phyloP scores from a whole-genome alignment of 331 rosid species.

The Phaseolus coccineus region DNA sequence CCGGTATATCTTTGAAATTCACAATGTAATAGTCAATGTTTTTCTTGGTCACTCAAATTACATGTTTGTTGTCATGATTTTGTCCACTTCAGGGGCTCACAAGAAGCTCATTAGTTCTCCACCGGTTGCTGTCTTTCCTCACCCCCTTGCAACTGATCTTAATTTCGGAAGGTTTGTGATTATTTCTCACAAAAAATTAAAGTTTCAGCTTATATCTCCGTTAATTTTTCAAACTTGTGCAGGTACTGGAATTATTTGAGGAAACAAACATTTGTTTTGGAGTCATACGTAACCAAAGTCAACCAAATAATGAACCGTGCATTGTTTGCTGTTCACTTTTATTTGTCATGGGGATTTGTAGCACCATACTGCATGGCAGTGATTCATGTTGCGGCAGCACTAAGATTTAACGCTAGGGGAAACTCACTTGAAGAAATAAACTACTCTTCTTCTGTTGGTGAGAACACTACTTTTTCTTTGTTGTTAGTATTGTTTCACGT shows the following conservation, averaged over 20 bases:
- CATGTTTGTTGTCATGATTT: slow-evolving; percentile 34
- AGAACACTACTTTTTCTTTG: slow-evolving; percentile 61
- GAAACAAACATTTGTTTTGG: slow-evolving; percentile 97
- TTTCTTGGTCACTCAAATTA: slow-evolving; percentile 2
- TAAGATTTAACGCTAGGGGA: slow-evolving; percentile 63
- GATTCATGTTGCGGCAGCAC: slow-evolving; percentile 76
- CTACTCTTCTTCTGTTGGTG: slow-evolving; percentile 68
- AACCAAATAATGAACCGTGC: slow-evolving; percentile 97
- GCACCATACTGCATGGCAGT: slow-evolving; percentile 75
- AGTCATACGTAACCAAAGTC: slow-evolving; percentile 80
- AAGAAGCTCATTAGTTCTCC: slow-evolving; percentile 93
- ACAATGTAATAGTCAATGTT: background rate
- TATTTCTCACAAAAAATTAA: slow-evolving; percentile 27
- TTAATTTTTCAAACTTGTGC: slow-evolving; percentile 40
- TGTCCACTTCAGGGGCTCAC: slow-evolving; percentile 74
- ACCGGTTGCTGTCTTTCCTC: slow-evolving; percentile 97
- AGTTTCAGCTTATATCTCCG: slow-evolving; percentile 27
- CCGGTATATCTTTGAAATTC: slow-evolving; percentile 58
- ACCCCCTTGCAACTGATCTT: slow-evolving; percentile 96
- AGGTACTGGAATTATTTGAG: slow-evolving; percentile 99
- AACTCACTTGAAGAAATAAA: slow-evolving; percentile 65
- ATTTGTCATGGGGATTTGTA: slow-evolving; percentile 95
- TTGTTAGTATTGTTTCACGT: slow-evolving; percentile 50
- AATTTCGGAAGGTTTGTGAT: slow-evolving; percentile 83
- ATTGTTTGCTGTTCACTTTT: slow-evolving; percentile 78